Evolutionary conservation across 1,139 yeast species (phyloP), one percentile per base, ranked within the genome.

Genomic region (Candida sp.): DNA sequence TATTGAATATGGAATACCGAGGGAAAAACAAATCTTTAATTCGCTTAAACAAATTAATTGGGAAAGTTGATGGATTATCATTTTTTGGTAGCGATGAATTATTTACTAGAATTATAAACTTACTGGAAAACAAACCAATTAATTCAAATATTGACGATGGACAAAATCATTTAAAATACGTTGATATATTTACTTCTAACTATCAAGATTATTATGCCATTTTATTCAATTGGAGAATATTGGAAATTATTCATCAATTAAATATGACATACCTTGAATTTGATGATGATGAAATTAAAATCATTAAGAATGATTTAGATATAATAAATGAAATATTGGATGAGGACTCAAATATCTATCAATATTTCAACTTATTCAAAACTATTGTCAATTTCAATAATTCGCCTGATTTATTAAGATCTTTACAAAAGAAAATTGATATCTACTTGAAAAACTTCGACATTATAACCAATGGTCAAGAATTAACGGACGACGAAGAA

Each of bases 221-320:
- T 9, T 43, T 72, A 3, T 54, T 60, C 21, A 55, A 63, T 25
- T 72, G 76, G 76, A 64, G 77, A 54, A 42, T 71, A 2, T 54
- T 70, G 45, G 75, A 68, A 36, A 55, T 72, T 22, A 49, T 65
- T 12, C 63, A 68, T 45, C 64, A 66, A 44, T 58, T 71, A 43
- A 68, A 61, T 41, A 44, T 64, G 27, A 55, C 52, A 12, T 68
- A 63, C 44, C 60, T 72, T 49, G 53, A 57, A 12, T 49, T 54
- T 22, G 33, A 57, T 5, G 38, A 43, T 35, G 50, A 48, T 27
- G 53, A 54, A 22, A 43, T 48, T 19, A 46, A 48, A 34, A 49
- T 60, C 35, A 55, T 70, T 27, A 43, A 44, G 9, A 49, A 55
- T 33, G 72, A 66, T 45, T 45, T 64, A 21, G 51, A 55, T 27